A percentile compares a stretch with the other conserved stretches of the same genome.
phyloP scores from a whole-genome alignment of 1,284 basidiomycete species.

The Hemileia vastatrix region DNA sequence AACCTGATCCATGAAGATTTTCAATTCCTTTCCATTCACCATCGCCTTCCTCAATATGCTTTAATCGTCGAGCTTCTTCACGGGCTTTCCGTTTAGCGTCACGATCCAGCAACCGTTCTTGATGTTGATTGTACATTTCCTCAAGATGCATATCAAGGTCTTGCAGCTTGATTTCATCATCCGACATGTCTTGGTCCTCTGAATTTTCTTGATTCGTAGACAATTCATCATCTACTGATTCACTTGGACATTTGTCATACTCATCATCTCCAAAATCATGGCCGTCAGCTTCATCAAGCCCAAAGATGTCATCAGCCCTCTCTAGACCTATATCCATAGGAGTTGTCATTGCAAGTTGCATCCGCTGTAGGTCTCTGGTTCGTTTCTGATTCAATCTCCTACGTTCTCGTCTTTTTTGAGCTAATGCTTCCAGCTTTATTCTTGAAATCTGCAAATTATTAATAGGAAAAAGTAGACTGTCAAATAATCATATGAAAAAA shows the following conservation, averaged over 20 bases:
- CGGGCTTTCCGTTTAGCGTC: constrained; percentile 85
- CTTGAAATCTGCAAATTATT: constrained; percentile 60
- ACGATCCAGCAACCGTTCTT: constrained; percentile 65
- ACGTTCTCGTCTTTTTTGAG: constrained; percentile 62
- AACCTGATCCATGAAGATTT: constrained; percentile 30
- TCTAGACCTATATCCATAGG: constrained; percentile 92
- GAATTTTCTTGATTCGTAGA: constrained; percentile 57
- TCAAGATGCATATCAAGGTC: constrained; percentile 75
- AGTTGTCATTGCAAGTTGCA: constrained; percentile 96
- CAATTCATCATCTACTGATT: constrained; percentile 41
- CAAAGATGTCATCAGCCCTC: constrained; percentile 59
- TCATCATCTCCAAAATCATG: constrained; percentile 66
- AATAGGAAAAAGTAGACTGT: not conserved
- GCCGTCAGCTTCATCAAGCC: constrained; percentile 59
- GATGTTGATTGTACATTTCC: constrained; percentile 77
- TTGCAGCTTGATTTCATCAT: constrained; percentile 49
- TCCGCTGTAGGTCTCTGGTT: constrained; percentile 75
- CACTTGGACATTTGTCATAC: constrained; percentile 47
- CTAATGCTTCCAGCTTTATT: constrained; percentile 65
- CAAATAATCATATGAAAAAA: not conserved
- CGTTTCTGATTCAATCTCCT: constrained; percentile 82
- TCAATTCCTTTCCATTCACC: constrained; percentile 61
- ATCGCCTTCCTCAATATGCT: constrained; percentile 58
- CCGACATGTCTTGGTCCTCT: constrained; percentile 47
- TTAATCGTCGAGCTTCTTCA: constrained; percentile 58